phyloP scores from a whole-genome alignment of 257 asterid genomes.

The Nicotiana paniculata region DNA sequence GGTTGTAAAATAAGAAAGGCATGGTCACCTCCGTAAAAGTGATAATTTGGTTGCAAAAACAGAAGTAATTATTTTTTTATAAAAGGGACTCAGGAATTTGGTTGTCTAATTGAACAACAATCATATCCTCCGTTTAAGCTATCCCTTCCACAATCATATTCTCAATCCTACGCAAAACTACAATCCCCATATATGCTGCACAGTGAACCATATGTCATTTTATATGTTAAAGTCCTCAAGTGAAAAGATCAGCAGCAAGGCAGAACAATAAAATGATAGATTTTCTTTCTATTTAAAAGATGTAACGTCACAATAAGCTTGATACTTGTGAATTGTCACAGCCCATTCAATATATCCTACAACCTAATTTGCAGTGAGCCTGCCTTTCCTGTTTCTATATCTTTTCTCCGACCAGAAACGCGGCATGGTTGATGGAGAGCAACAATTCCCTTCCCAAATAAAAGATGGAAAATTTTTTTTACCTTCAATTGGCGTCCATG shows the following conservation, averaged over 20 bases:
- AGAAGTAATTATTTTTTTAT: not conserved
- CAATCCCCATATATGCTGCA: not conserved
- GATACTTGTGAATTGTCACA: not conserved
- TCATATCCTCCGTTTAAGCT: not conserved
- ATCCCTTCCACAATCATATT: not conserved
- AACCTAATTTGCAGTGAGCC: not conserved
- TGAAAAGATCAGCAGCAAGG: not conserved
- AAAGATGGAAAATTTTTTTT: not conserved
- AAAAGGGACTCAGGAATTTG: not conserved
- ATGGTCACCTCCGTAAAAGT: not conserved
- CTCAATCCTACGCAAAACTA: not conserved
- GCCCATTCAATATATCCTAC: not conserved
- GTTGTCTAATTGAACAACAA: not conserved
- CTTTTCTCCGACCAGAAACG: not conserved
- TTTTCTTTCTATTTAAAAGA: too few species aligned
- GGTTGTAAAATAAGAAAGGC: not conserved
- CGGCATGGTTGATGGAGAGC: not conserved
- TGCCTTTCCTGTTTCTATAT: not conserved
- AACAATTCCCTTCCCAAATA: not conserved
- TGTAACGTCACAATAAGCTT: not conserved
- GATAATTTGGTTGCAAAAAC: not conserved
- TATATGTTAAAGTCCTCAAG: not conserved
- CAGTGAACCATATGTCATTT: not conserved
- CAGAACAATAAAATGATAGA: not conserved
- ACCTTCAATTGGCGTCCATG: conserved; percentile 98